Base-by-base conservation (phyloP, 176 grass and related monocot genomes). In the Avena insularis region DNA sequence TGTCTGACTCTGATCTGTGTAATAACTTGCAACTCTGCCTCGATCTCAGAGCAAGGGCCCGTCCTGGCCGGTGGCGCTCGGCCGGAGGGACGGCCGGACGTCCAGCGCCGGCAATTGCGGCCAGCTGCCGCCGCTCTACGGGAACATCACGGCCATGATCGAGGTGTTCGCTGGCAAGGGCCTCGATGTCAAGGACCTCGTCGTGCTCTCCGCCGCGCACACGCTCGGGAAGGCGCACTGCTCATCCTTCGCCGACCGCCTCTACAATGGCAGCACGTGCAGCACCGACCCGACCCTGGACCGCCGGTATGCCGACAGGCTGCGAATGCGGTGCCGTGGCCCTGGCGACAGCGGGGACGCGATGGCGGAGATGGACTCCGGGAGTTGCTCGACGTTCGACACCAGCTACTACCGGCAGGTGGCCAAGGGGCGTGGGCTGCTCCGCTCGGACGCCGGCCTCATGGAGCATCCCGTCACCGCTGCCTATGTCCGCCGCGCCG, bases 361-460 rank as follows among this genome's bases (percentile, higher is more conserved):
- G 35, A 40, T 70, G 6, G 49, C 90, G 58, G 89, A 93, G 77
- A 90, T 95, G 89, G 94, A 95, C 14, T 84, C 91, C 2, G 94
- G 94, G 12, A 95, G 94, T 64, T 91, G 84, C 91, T 76, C 16
- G 23, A 91, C 84, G 16, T 95, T 95, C 80, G 94, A 95, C 78
- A 78, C 84, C 0, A 86, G 89, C 83, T 95, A 91, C 74, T 95
- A 88, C 84, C 87, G 78, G 7, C 71, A 83, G 9, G 84, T 95
- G 8, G 59, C 76, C 13, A 87, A 69, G 78, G 75, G 77, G 45
- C 80, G 91, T 57, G 87, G 87, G 0, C 56, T 91, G n/a, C 91
- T 95, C 78, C 78, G 85, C 29, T 91, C 93, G 1, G 93, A 95
- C 58, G 82, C 86, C 25, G 77, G 50, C 14, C 89, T 95, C 16